Evolutionary conservation across 768 basidiomycete genomes (phyloP).

Genomic region (Pleurotus citrinopileatus): DNA sequence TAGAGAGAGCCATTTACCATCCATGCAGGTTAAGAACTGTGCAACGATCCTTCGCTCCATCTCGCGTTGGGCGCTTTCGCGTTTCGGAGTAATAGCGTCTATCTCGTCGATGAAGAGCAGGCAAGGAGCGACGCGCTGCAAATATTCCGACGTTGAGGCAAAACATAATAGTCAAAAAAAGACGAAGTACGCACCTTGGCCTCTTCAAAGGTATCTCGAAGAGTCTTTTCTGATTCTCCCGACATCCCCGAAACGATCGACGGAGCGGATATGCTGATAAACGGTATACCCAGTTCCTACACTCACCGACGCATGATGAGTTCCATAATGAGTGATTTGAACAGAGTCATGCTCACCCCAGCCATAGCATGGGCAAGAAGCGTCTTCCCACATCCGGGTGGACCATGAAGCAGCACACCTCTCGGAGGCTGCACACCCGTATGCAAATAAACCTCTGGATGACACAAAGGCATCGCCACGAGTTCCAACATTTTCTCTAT

Average conservation of each 20-base stretch:
- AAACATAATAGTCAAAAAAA: neutral
- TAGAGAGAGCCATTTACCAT: constrained; percentile 55
- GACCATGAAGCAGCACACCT: constrained; percentile 91
- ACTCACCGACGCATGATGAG: constrained; percentile 6
- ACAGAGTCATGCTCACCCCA: constrained; percentile 60
- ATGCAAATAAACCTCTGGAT: constrained; percentile 93
- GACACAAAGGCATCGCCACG: constrained; percentile 92
- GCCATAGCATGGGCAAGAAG: constrained; percentile 92
- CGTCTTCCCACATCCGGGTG: constrained; percentile 97
- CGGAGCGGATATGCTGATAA: constrained; percentile 93
- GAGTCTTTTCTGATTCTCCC: constrained; percentile 95
- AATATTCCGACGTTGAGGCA: neutral
- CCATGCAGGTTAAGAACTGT: constrained; percentile 98
- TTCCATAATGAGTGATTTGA: neutral
- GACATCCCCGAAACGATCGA: constrained; percentile 98
- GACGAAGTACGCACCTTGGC: constrained; percentile 65
- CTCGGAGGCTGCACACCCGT: constrained; percentile 91
- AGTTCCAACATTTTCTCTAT: constrained; percentile 94
- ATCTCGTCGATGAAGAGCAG: constrained; percentile 97
- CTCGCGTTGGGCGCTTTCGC: constrained; percentile 96
- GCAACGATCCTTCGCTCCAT: constrained; percentile 98
- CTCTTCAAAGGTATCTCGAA: constrained; percentile 95
- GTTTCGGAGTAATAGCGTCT: constrained; percentile 95
- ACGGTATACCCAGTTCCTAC: constrained; percentile 89
- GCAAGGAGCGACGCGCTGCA: constrained; percentile 84